Evolutionary conservation across 495 filamentous ascomycete genomes (phyloP), one percentile per base, ranked within the genome.

Genomic region (Lichina pygmaea): DNA sequence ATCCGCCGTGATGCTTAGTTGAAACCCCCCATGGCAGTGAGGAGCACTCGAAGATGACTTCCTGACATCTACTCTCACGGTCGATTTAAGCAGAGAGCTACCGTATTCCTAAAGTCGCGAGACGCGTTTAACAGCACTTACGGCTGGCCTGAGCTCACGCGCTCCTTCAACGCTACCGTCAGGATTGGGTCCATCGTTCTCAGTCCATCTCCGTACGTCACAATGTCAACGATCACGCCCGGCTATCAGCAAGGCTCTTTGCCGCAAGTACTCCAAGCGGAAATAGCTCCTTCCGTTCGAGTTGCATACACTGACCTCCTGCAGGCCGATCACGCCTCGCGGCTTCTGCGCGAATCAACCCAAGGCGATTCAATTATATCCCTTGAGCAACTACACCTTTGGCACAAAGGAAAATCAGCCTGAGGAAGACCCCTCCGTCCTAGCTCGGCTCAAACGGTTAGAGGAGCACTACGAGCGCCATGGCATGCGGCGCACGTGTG

Each of bases 391-490:
- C 66, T 95, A 97, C 67, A 94, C 86, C 37, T 95, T 97, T 57
- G 86, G 86, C 46, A 91, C 86, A 13, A 97, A 97, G 61, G 89
- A 94, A 63, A 86, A 76, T 8, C 89, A 97, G 59, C 89, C 89
- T 2, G 89, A 97, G 61, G 89, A 97, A 60, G 89, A 97, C 56
- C 86, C 86, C 4, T 92, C 82, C 4, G 89, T 97, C 7, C 67
- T 91, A 42, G 86, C 86, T 32, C 82, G 89, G 6, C 71, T 97
- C 43, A 83, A 85, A 61, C 72, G 89, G 6, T 70, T 97, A 10
- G 84, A 95, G 56, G 84, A 95, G 52, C 86, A 97, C 61, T 97
- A 94, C 61, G 68, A 74, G 8, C 63, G 73, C 40, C 74, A 94
- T 65, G 89, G 89, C 50, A 95, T 97, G 89, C 77, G 89, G 36